These are phyloP conservation scores for Talaromyces pinophilus DNA, from an alignment of 2,329 filamentous ascomycete genomes.

Conservation along the genomic window DNA sequence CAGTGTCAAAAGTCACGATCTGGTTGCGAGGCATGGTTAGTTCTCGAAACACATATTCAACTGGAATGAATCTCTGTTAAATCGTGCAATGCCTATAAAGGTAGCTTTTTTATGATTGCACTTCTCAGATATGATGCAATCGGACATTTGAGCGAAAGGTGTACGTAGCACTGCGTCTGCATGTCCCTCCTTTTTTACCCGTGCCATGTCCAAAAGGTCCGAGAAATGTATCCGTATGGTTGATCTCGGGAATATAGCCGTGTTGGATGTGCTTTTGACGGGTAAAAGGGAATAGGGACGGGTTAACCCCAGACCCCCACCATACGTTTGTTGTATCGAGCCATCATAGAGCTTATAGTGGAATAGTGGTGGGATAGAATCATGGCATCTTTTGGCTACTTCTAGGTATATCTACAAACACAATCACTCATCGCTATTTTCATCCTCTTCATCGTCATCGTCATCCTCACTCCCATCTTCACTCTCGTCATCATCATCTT, in stretches of 20 bases:
- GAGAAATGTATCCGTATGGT: neutral
- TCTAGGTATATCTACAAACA: constrained; percentile 6
- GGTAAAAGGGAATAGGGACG: neutral
- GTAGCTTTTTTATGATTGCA: neutral
- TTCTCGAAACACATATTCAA: neutral
- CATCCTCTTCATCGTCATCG: constrained; percentile 39
- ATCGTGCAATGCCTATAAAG: neutral
- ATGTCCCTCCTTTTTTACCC: neutral
- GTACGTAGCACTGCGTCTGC: neutral
- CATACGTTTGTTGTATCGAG: too few relatives aligned
- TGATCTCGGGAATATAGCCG: neutral
- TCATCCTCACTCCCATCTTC: constrained; percentile 40
- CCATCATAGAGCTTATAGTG: neutral
- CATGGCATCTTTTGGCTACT: constrained; percentile 1
- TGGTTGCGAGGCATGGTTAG: neutral
- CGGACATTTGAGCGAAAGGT: neutral
- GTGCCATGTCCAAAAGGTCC: neutral
- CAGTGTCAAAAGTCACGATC: neutral
- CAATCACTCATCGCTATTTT: constrained; percentile 9
- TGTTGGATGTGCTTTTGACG: neutral
- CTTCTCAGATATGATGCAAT: neutral
- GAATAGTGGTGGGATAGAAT: neutral
- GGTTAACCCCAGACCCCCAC: neutral
- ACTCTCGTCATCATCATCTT: constrained; percentile 68
- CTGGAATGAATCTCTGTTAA: neutral